Base-by-base conservation (phyloP, 2,329 filamentous ascomycete genomes). In the Thelonectria blattea region DNA sequence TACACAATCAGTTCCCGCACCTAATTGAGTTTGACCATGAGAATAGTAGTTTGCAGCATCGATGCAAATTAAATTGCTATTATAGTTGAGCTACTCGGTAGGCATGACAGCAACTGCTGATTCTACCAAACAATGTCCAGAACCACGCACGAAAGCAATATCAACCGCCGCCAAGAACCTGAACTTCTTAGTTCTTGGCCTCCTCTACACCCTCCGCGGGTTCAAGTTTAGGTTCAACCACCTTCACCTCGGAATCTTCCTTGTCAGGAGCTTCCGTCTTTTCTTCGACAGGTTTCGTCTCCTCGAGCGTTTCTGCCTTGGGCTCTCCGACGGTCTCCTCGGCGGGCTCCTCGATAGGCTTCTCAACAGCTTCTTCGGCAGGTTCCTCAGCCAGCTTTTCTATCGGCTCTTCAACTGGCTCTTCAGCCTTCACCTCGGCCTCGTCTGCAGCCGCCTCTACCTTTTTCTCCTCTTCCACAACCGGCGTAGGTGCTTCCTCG, bases 141-240 rank as follows among this genome's bases (percentile, higher is more conserved):
- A 24, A 39, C 45, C 27, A 46, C 41, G 49, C 27, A 45, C 24
- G 41, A 54, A 22, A 46, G 17, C 41, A 17, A 43, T 43, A 46
- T 46, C 43, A 12, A n/a, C 18, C 43, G n/a, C 14, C 5, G 30
- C 20, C 32, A 5, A 43, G 15, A 17, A 37, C 18, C 10, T 41
- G n/a, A n/a, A 53, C 18, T 39, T 49, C 50, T 50, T 30, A 34
- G 24, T 18, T n/a, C 66, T 73, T 73, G 6, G 73, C 70, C 52
- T 74, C 69, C 20, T 79, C 76, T 51, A 76, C 69, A 7, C 75
- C 73, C 22, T 72, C 69, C 34, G 75, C 68, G 12, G 77, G 75
- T 61, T 79, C 71, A 50, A 78, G 65, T 17, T 71, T 59, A 10
- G 63, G 73, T 30, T 71, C 73, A 51, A 74, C 70, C 43, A 72